Evolutionary conservation across 2,329 filamentous ascomycete species (phyloP).

Genomic region (Aspergillus viridinutans): DNA sequence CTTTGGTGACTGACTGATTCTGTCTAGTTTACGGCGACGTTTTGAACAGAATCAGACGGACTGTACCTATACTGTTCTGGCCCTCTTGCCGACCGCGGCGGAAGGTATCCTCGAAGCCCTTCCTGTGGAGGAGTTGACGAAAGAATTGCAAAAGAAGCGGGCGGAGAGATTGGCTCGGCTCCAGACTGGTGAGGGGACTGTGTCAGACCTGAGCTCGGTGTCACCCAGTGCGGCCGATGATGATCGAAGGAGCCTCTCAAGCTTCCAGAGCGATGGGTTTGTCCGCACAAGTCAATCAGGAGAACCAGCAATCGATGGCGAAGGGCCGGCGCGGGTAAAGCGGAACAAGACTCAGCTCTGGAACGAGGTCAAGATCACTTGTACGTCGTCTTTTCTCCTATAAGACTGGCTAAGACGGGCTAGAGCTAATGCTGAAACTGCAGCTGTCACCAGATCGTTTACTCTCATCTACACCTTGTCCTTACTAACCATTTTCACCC

Average conservation of each 20-base stretch:
- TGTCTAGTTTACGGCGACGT: conserved; percentile 74
- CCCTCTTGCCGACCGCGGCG: conserved; percentile 84
- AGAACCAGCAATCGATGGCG: conserved; percentile 50
- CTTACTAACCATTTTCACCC: conserved; percentile 84
- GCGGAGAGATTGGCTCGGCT: conserved; percentile 63
- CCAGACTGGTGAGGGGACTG: conserved; percentile 51
- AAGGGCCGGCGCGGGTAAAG: conserved; percentile 50
- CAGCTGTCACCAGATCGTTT: conserved; percentile 85
- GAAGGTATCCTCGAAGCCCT: conserved; percentile 83
- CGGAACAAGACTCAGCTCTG: conserved; percentile 91
- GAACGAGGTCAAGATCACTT: conserved; percentile 95
- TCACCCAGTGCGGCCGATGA: conserved; percentile 73
- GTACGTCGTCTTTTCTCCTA: conserved; percentile 45
- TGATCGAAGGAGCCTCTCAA: conserved; percentile 71
- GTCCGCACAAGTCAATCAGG: conserved; percentile 75
- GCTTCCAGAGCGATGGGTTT: conserved; percentile 75
- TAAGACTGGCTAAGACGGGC: neutral
- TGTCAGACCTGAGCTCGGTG: conserved; percentile 54
- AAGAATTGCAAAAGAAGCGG: conserved; percentile 92
- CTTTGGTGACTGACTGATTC: neutral
- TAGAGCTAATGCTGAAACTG: neutral
- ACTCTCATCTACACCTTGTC: conserved; percentile 88
- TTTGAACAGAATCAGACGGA: conserved; percentile 99
- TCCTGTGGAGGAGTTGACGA: conserved; percentile 87
- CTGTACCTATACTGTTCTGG: conserved; percentile 96